Base-by-base conservation (phyloP, 2,329 filamentous ascomycete species). In the Alternaria burnsii region DNA sequence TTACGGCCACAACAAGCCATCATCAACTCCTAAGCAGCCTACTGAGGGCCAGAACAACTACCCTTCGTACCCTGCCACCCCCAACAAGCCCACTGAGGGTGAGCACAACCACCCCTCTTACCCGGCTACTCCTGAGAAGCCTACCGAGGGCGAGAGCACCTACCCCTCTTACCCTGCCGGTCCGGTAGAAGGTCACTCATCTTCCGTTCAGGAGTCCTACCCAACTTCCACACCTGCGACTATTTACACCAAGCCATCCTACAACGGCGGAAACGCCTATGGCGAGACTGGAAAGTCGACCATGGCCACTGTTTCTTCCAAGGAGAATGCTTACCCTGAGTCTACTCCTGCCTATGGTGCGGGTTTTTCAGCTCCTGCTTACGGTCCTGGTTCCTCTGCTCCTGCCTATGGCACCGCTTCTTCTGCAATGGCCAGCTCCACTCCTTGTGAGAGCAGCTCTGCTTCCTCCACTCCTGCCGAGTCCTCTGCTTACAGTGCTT, bases 1-100 rank as follows among this genome's bases (percentile, higher is more conserved):
- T 34, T 55, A 65, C 34, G 53, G 62, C 43, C 47, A 56, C 52
- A 43, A 43, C 43, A 55, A 63, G 56, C 40, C 63, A 34, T 58
- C 42, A 48, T 18, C 48, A 18, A 65, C 50, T 30, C 53, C 63
- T 22, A 59, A 53, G 28, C 55, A 58, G 60, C 63, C 63, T 26
- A 34, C 48, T 32, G 46, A 50, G 22, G 52, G 58, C 24, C 50
- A 46, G 28, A 59, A 59, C 32, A 42, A 53, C 38, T 38, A 38
- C 34, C 34, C 42, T 52, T 18, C 52, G 22, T 18, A 38, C 34
- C 34, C 42, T 52, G n/a, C 52, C 22, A 28, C 38, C n/a, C 38
- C 50, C 11, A 36, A 42, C 24, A 40, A 52, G 50, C 38, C 50
- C 18, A 14, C 14, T 18, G 30, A 52, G 50, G 50, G 18, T 16